Evolutionary conservation across 1,139 yeast species (phyloP), one percentile per base, ranked within the genome.

Genomic region (Starmera stellimalicola): DNA sequence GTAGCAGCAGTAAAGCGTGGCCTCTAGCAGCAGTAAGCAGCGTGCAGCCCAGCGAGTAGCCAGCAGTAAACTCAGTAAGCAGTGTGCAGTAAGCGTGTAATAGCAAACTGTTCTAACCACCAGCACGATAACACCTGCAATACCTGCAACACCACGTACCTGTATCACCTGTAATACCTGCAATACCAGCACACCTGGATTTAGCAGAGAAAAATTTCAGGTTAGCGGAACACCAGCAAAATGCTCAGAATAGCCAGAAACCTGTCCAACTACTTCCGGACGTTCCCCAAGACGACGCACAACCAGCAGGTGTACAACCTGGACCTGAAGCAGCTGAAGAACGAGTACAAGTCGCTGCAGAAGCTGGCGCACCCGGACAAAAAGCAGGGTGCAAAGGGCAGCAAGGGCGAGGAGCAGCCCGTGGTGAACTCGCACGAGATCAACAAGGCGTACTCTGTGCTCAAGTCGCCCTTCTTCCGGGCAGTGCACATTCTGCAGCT

Each of bases 231-330:
- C n/a, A n/a, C n/a, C n/a, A n/a, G n/a, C n/a, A n/a, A n/a, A n/a
- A n/a, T n/a, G n/a, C n/a, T n/a, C n/a, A n/a, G n/a, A n/a, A n/a
- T n/a, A n/a, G n/a, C n/a, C n/a, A n/a, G n/a, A n/a, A n/a, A n/a
- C n/a, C n/a, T n/a, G n/a, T n/a, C 18, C 6, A 57, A 52, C 26
- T 68, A 54, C 36, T 88, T 77, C 52, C 57, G 65, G 18, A 53
- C 83, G 19, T 91, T 91, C 54, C 96, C 96, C 1, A 62, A 68
- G 47, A 73, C 83, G 0, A 78, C 84, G 42, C 83, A 87, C 0
- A 37, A 63, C 2, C 80, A 81, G 0, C 91, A 93, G 1, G 84
- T 87, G 1, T 88, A 87, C 58, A 48, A 55, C 6, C 57, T 85
- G 11, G 75, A 83, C 44, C 51, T 62, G 9, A 61, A 65, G 35